A percentile compares a stretch with the other conserved stretches of the same genome.
phyloP scores from a whole-genome alignment of 345 rosid genomes.

The Carallia brachiata region DNA sequence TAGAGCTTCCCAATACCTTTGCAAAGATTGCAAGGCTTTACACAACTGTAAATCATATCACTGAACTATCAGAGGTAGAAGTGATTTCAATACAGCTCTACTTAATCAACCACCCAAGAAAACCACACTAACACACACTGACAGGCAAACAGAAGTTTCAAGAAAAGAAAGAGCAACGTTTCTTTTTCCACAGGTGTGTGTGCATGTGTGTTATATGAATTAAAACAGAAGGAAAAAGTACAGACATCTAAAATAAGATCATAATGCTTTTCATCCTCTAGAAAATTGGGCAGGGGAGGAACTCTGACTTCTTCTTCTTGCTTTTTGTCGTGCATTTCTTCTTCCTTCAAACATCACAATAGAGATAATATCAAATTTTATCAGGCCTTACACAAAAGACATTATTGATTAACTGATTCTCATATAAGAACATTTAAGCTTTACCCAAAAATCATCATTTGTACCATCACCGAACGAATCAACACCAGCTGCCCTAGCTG shows the following conservation, averaged over 20 bases:
- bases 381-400: constrained; percentile 9
- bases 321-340: constrained; percentile 7
- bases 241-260: constrained; percentile 71
- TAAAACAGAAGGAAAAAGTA: constrained; percentile 6
- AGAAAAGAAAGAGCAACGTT: neutral
- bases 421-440: neutral
- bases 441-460: constrained; percentile 64
- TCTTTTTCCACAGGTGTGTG: no score
- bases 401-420: neutral
- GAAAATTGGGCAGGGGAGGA: constrained; percentile 46
- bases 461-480: constrained; percentile 63
- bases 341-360: constrained; percentile 31
- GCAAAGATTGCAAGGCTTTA: constrained; percentile 71
- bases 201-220: neutral
- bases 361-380: neutral
- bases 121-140: no score
- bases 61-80: constrained; percentile 3
- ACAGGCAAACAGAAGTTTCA: neutral
- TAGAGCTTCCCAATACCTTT: constrained; percentile 76
- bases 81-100: neutral
- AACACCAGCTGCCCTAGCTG: constrained; percentile 53
- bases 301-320: constrained; percentile 41
- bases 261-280: constrained; percentile 77
- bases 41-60: constrained; percentile 46
- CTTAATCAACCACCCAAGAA: constrained; percentile 3